phyloP scores from a whole-genome alignment of 2,329 filamentous ascomycete species.

The Paraphoma sp. region DNA sequence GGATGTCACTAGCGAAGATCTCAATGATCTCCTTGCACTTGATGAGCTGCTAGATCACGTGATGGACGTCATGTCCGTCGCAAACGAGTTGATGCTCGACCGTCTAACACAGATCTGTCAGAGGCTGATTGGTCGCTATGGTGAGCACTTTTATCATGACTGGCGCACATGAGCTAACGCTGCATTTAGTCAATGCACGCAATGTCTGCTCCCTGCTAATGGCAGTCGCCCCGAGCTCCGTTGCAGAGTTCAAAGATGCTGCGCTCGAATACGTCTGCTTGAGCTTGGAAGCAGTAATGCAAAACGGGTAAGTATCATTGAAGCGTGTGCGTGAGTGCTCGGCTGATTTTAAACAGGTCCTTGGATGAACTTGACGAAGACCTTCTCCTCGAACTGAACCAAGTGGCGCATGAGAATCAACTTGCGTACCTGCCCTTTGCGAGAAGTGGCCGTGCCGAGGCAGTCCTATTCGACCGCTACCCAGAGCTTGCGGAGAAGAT shows the following conservation, averaged over 20 bases:
- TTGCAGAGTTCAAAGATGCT: conserved; percentile 85
- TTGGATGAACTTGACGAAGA: conserved; percentile 86
- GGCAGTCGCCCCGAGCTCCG: conserved; percentile 81
- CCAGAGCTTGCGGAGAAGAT: conserved; percentile 70
- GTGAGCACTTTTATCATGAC: conserved; percentile 49
- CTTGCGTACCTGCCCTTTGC: conserved; percentile 77
- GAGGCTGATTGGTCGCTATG: conserved; percentile 78
- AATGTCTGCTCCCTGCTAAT: conserved; percentile 89
- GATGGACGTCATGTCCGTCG: conserved; percentile 86
- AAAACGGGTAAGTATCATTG: conserved; percentile 68
- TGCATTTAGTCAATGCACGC: conserved; percentile 54
- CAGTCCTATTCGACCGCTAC: conserved; percentile 68
- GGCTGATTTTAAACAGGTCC: conserved; percentile 55
- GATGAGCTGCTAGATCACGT: conserved; percentile 90
- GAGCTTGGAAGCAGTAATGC: conserved; percentile 89
- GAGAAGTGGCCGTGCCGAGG: conserved; percentile 75
- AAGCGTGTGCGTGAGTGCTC: background rate
- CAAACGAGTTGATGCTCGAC: conserved; percentile 95
- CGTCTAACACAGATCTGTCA: conserved; percentile 90
- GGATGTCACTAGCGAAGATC: conserved; percentile 69
- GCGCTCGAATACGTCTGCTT: conserved; percentile 90
- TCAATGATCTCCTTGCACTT: conserved; percentile 54
- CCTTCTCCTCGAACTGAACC: conserved; percentile 80
- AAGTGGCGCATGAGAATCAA: conserved; percentile 82
- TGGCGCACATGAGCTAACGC: conserved; percentile 12